Conservation (phyloP, 164 flowering plant species). For the Berberis vulgaris region DNA sequence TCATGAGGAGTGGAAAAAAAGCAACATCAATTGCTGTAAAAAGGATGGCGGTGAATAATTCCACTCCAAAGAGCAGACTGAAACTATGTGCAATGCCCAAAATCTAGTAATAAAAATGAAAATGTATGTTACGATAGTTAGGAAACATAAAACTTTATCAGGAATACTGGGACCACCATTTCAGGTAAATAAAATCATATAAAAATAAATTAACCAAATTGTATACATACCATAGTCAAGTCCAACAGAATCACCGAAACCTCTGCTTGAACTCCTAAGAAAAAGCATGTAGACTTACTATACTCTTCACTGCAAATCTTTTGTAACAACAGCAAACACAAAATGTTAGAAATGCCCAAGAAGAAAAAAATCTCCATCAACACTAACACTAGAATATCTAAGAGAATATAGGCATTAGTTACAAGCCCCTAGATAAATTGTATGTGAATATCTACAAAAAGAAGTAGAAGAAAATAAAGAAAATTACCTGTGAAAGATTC, state of each 20-base stretch:
- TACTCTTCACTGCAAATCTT: constrained; percentile 90
- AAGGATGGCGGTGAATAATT: constrained; percentile 53
- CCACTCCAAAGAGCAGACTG: constrained; percentile 62
- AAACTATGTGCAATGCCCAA: constrained; percentile 82
- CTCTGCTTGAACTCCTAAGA: constrained; percentile 78
- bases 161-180: background rate
- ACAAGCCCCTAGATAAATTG: no score
- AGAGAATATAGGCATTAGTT: no score
- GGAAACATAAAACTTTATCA: background rate
- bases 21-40: constrained; percentile 53
- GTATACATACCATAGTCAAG: constrained; percentile 59
- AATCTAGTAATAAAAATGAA: constrained; percentile 35
- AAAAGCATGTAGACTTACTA: constrained; percentile 48
- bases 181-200: background rate
- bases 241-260: constrained; percentile 58
- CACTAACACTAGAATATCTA: no score
- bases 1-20: constrained; percentile 50
- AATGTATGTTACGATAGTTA: constrained; percentile 5
- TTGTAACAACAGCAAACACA: constrained; percentile 7
- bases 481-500: constrained; percentile 83
- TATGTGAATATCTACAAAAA: background rate
- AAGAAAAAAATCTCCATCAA: background rate
- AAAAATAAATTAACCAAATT: background rate
- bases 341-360: constrained; percentile 1
- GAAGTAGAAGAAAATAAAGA: background rate